These are phyloP conservation scores for Fistulifera solaris DNA, from an alignment of 108 stramenopile genomes.

Conservation along the genomic window DNA sequence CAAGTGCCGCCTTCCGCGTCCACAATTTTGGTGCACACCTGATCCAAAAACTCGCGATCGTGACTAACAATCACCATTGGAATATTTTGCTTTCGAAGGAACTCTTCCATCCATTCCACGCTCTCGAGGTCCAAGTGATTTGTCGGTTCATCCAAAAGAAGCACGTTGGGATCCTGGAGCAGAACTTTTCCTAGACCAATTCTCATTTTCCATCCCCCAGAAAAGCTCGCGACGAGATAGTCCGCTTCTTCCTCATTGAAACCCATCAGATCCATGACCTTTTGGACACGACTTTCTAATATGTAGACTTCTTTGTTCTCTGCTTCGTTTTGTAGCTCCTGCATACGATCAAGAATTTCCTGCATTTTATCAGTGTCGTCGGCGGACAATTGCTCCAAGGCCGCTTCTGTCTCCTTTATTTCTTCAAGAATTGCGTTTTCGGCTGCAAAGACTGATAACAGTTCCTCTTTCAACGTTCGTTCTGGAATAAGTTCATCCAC, in stretches of 20 bases:
- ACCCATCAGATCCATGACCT: constrained; percentile 93
- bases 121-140: constrained; percentile 83
- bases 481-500: constrained; percentile 79
- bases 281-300: constrained; percentile 76
- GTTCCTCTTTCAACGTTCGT: constrained; percentile 83
- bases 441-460: constrained; percentile 84
- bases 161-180: constrained; percentile 86
- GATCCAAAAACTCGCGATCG: constrained; percentile 98
- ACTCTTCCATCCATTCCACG: constrained; percentile 96
- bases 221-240: constrained; percentile 81
- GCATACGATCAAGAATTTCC: constrained; percentile 84
- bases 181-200: constrained; percentile 96
- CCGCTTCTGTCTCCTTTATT: constrained; percentile 50
- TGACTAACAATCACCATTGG: constrained; percentile 98
- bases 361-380: constrained; percentile 68
- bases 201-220: constrained; percentile 98
- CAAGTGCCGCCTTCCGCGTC: constrained; percentile 91
- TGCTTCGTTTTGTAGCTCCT: constrained; percentile 74
- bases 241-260: constrained; percentile 82
- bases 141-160: constrained; percentile 87
- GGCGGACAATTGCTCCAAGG: constrained; percentile 36
- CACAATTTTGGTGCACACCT: constrained; percentile 93
- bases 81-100: constrained; percentile 85
- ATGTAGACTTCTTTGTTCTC: constrained; percentile 78
- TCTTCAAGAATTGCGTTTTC: constrained; percentile 70